Evolutionary conservation across 768 basidiomycete genomes (phyloP).

Genomic region (Xanthoconium purpureum): DNA sequence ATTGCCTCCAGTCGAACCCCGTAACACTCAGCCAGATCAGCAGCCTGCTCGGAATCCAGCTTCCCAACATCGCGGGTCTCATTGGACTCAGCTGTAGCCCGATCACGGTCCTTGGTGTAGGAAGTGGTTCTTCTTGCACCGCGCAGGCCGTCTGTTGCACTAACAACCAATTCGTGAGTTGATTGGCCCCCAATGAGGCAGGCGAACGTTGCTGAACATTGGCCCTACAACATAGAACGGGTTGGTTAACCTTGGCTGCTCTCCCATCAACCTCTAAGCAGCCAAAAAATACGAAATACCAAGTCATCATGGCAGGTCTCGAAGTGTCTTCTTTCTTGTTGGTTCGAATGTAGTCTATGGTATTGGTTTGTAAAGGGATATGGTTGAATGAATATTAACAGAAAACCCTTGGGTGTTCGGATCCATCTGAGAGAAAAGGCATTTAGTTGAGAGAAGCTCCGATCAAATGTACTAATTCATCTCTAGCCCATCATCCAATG

Average conservation of each 20-base stretch:
- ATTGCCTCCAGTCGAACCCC: background rate
- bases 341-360: too few relatives aligned
- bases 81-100: slow-evolving; percentile 7
- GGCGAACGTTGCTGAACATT: background rate
- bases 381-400: too few relatives aligned
- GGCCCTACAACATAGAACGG: slow-evolving; percentile 1
- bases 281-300: background rate
- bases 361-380: too few relatives aligned
- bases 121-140: background rate
- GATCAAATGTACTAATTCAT: too few relatives aligned
- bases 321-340: too few relatives aligned
- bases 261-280: slow-evolving; percentile 1
- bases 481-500: too few relatives aligned
- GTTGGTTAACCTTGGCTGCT: slow-evolving; percentile 12
- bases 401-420: too few relatives aligned
- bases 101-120: background rate
- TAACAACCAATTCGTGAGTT: slow-evolving; percentile 5
- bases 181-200: background rate
- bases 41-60: background rate
- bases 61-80: background rate
- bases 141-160: slow-evolving; percentile 16
- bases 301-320: too few relatives aligned
- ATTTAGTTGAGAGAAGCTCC: too few relatives aligned
- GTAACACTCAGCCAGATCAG: background rate
- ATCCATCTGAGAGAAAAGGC: too few relatives aligned